Evolutionary conservation across 768 basidiomycete genomes (phyloP), one percentile per base, ranked within the genome.

Genomic region (Lactarius evosmus): DNA sequence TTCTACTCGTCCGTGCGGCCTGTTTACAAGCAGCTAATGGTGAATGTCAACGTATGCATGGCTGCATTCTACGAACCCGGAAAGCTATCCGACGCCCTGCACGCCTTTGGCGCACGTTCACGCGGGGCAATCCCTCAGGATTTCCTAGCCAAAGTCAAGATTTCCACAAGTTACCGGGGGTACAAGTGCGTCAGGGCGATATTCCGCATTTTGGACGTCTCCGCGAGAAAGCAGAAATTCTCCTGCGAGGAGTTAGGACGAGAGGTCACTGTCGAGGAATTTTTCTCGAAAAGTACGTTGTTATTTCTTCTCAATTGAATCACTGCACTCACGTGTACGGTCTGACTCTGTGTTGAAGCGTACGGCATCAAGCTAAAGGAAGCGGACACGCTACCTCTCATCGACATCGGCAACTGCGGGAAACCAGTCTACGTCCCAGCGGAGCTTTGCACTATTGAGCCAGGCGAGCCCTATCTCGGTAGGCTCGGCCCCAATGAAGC

Each of bases 361-460:
- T 85, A 91, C 67, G 79, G 80, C 0, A 85, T 83, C 46, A 78
- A 61, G 0, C 70, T 93, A 6, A 71, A 72, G 30, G 64, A 78
- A 41, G 74, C 66, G 40, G 73, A 49, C 77, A 80, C 71, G 51
- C 62, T 78, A 4, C 77, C 77, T 6, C 52, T 77, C 54, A 66
- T 79, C 54, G 71, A 78, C 56, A 66, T 77, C 64, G 67, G 82
- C 67, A 56, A 65, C 46, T 56, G 36, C 8, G 58, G 69, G 8
- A 73, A 70, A 33, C 66, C 78, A 0, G 74, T 72, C 50, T 82
- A 73, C 68, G 73, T 91, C 1, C 90, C 90, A 0, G 84, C 87
- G 1, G 90, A 93, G 71, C 56, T 93, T 1, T 92, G 91, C 75
- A 75, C 82, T 29, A 87, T 93, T 56, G 72, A 78, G 11, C 74